Percentiles rank a stretch among this genome's conserved stretches.
phyloP scores from a whole-genome alignment of 176 grass and related monocot genomes.

The Pontederia crassipes region DNA sequence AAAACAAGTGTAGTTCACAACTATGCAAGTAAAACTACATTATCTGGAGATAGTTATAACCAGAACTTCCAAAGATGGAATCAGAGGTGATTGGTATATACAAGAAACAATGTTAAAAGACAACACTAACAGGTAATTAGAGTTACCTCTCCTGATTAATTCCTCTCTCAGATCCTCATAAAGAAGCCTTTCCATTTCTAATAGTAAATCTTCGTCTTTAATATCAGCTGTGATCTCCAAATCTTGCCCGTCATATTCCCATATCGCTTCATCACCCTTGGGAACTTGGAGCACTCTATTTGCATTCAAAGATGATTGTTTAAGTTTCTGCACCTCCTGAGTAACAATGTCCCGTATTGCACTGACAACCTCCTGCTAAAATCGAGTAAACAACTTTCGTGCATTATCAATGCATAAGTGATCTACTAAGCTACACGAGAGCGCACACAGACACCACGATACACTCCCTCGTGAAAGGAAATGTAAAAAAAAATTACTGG shows the following conservation, averaged over 20 bases:
- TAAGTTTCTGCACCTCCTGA: constrained; percentile 81
- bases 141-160: constrained; percentile 56
- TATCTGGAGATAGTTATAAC: neutral
- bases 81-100: neutral
- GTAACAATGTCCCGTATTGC: constrained; percentile 57
- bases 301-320: constrained; percentile 26
- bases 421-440: constrained; percentile 9
- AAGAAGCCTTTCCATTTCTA: constrained; percentile 90
- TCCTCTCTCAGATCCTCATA: constrained; percentile 84
- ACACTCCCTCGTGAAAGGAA: constrained; percentile 2
- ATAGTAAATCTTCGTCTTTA: constrained; percentile 69
- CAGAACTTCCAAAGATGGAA: neutral
- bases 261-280: constrained; percentile 44
- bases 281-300: constrained; percentile 4
- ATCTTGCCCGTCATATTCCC: constrained; percentile 63
- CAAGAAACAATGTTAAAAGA: neutral
- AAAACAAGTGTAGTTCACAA: neutral
- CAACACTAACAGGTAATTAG: neutral
- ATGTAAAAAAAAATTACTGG: constrained; percentile 10
- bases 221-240: constrained; percentile 25
- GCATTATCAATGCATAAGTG: neutral
- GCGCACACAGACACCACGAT: neutral
- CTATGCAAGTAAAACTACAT: neutral
- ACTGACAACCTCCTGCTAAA: constrained; percentile 46
- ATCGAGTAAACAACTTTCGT: neutral